Base-by-base conservation (phyloP, 768 basidiomycete species). In the Termitomyces eurrhizus region DNA sequence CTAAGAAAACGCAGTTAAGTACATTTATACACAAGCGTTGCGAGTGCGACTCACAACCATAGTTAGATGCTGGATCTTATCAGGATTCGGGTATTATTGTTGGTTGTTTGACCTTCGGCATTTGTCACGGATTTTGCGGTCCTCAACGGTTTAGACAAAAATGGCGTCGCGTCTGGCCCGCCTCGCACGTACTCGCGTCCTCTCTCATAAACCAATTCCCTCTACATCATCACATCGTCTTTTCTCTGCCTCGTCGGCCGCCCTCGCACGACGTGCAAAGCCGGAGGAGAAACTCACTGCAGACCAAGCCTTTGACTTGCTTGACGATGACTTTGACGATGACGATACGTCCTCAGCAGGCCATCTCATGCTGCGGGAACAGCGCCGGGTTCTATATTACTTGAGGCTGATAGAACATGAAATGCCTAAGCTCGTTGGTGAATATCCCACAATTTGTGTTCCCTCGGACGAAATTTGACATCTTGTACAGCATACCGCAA, bases 331-430 rank as follows among this genome's bases (percentile, higher is more conserved):
- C 48, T 73, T 75, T 51, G 76, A 80, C 44, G 72, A 81, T 26
- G 82, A 89, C 61, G 93, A 95, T 69, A 78, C 87, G 39, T 82
- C 89, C 14, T 79, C 86, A 32, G 77, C 79, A 26, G 92, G 87
- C 18, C 93, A 95, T 75, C 68, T 88, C 44, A 81, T 87, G 66
- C 73, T 95, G 52, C 81, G 85, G 59, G 84, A 92, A 68, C 86
- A 94, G 65, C 82, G 92, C 36, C 81, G 90, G 68, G 76, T 83
- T 49, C 73, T 94, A 46, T 82, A 91, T 65, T 91, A 93, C 70
- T 75, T 95, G 69, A 83, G 93, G 56, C 80, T 95, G 63, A 92
- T 95, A 60, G 93, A 94, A 70, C 86, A 90, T 64, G 93, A 96
- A 74, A 85, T 93, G 82, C 89, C 90, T 24, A 86, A 90, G 70